Evolutionary conservation across 169 alveolate genomes (phyloP).

Genomic region (Theileria equi): DNA sequence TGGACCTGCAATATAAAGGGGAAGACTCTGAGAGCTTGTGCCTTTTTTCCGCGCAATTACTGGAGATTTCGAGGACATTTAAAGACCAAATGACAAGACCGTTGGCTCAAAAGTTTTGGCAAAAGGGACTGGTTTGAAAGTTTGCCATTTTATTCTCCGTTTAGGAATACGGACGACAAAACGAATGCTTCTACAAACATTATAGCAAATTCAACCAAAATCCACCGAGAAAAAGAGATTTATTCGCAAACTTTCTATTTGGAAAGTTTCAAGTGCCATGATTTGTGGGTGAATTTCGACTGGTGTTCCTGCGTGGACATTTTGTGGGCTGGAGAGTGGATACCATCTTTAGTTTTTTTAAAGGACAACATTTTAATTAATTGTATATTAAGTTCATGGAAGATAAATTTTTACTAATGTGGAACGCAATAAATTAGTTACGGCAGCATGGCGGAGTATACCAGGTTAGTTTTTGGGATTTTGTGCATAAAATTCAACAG

Average conservation of each 20-base stretch:
- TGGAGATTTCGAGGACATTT: not conserved
- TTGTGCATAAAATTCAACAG: conserved; percentile 11
- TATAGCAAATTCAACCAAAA: conserved; percentile 19
- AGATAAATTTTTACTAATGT: no score
- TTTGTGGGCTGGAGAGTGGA: no score
- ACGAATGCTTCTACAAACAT: conserved; percentile 23
- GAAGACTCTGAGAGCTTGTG: conserved; percentile 1
- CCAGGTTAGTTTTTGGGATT: conserved; percentile 34
- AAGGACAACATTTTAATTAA: not conserved
- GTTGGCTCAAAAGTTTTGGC: conserved; percentile 12
- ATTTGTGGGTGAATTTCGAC: no score
- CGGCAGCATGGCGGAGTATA: conserved; percentile 50
- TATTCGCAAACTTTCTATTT: conserved; percentile 38
- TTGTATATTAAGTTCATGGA: no score
- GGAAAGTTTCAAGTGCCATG: conserved; percentile 5
- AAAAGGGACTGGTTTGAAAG: conserved; percentile 18
- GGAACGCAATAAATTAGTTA: no score
- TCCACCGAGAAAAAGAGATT: conserved; percentile 23
- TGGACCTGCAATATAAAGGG: conserved; percentile 10
- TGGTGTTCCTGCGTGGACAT: no score
- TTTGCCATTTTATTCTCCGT: not conserved
- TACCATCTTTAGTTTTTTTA: conserved; percentile 16
- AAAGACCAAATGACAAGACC: not conserved
- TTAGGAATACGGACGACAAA: conserved; percentile 22
- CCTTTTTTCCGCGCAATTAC: conserved; percentile 5